Conservation (phyloP, 2,329 filamentous ascomycete genomes). For the Meredithiella fracta region DNA sequence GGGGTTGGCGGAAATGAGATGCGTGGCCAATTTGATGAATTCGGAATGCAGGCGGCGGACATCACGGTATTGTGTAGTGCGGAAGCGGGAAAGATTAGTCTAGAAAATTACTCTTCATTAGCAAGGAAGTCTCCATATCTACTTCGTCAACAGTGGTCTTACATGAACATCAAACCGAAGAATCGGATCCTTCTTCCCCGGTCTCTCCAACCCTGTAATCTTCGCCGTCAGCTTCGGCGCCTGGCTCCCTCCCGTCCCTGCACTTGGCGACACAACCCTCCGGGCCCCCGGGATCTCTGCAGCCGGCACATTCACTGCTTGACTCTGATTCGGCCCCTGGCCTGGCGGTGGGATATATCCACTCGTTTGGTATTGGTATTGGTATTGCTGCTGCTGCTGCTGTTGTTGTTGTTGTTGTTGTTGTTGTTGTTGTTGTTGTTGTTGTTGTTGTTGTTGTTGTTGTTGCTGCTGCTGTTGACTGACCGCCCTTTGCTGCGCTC, state of each 20-base stretch:
- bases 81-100: slow-evolving; percentile 97
- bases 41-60: slow-evolving; percentile 90
- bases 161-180: slow-evolving; percentile 94
- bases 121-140: too few species aligned
- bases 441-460: background rate
- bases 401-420: slow-evolving; percentile 1
- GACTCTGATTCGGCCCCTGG: slow-evolving; percentile 1
- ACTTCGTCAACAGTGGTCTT: too few species aligned
- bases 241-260: slow-evolving; percentile 33
- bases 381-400: background rate
- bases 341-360: slow-evolving; percentile 1
- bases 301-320: background rate
- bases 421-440: slow-evolving; percentile 2
- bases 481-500: slow-evolving; percentile 18
- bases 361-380: background rate
- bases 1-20: slow-evolving; percentile 93
- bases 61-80: slow-evolving; percentile 95
- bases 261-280: slow-evolving; percentile 20
- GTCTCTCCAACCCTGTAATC: slow-evolving; percentile 82
- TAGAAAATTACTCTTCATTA: slow-evolving; percentile 24
- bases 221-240: slow-evolving; percentile 79
- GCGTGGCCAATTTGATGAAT: slow-evolving; percentile 89
- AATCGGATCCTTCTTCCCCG: slow-evolving; percentile 88
- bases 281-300: background rate
- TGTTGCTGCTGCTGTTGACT: slow-evolving; percentile 1